Evolutionary conservation across 169 alveolate species (phyloP), one percentile per base, ranked within the genome.

Genomic region (Cryptosporidium ryanae): DNA sequence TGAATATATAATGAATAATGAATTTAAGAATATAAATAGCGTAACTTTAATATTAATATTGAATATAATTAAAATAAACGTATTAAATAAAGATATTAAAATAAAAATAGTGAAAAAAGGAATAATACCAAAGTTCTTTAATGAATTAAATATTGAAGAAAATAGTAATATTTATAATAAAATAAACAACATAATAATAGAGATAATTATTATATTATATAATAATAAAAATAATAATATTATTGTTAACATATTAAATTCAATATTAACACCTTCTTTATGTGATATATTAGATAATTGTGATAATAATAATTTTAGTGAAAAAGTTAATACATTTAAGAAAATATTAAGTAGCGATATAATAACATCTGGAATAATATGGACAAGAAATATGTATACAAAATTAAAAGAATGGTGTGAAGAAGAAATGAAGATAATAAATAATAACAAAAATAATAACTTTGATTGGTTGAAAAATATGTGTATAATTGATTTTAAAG

Each of bases 241-340:
- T 32, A 52, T 68, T 12, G 7, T 31, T 13, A 31, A 49, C 5
- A 52, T 52, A 50, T 68, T 68, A 31, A 65, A 68, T 4, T 68
- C 83, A 68, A 6, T 68, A 43, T 59, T 76, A 76, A 76, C 84
- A 2, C 84, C 84, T 34, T 29, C 84, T 57, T 13, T 76, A n/a
- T 76, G 84, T 44, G 43, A 43, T 34, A 76, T 76, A 23, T 18
- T 76, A 17, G 32, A 31, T 29, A 25, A 6, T 61, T 15, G 29
- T 29, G 5, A n/a, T 18, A 31, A 61, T 29, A 61, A 61, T 61
- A 1, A 61, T 6, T 38, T 6, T 10, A 38, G 8, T 38, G 15
- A 48, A 15, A 13, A 68, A 23, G 25, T 21, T 27, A 32, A 68
- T 29, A 15, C 18, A 50, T 68, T 68, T 48, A 25, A 49, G 21